Percentiles rank a stretch among this genome's conserved stretches.
These are phyloP conservation scores for Fusarium pseudocircinatum DNA, from an alignment of 2,329 filamentous ascomycete genomes.

Conservation along the genomic window DNA sequence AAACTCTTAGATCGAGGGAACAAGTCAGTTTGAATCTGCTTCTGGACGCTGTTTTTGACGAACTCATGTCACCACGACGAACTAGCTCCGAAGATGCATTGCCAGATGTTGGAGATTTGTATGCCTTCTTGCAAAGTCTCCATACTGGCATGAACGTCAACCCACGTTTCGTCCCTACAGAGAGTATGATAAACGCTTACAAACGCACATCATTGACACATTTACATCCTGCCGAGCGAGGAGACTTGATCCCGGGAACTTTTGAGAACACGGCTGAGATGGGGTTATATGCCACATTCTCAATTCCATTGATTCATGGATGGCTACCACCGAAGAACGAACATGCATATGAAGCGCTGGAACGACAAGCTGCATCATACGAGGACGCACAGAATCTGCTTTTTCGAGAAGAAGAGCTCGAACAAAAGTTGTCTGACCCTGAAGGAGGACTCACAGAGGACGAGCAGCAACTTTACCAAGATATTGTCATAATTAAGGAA, in stretches of 20 bases:
- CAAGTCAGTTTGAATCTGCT: conserved; percentile 87
- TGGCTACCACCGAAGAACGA: conserved; percentile 82
- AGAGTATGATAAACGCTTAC: conserved; percentile 57
- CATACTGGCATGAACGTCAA: conserved; percentile 99
- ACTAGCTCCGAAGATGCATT: conserved; percentile 70
- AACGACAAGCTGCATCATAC: conserved; percentile 81
- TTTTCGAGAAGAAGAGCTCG: conserved; percentile 88
- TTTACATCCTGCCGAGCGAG: conserved; percentile 60
- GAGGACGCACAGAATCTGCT: conserved; percentile 92
- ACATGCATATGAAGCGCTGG: conserved; percentile 74
- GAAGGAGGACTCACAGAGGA: conserved; percentile 67
- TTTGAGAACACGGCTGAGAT: conserved; percentile 92
- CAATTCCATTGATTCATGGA: conserved; percentile 88
- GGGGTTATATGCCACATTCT: conserved; percentile 89
- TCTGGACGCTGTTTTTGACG: conserved; percentile 90
- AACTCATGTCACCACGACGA: conserved; percentile 82
- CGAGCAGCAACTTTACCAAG: conserved; percentile 83
- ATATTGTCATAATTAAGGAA: conserved; percentile 83
- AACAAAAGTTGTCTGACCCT: conserved; percentile 70
- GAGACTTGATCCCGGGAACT: conserved; percentile 67
- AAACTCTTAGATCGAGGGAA: conserved; percentile 81
- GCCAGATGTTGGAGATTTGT: conserved; percentile 88
- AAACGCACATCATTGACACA: conserved; percentile 64
- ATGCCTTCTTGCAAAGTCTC: conserved; percentile 85
- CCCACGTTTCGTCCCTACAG: conserved; percentile 78